Evolutionary conservation across 2,329 filamentous ascomycete species (phyloP), one percentile per base, ranked within the genome.

Genomic region (Trichoderma pleuroti): DNA sequence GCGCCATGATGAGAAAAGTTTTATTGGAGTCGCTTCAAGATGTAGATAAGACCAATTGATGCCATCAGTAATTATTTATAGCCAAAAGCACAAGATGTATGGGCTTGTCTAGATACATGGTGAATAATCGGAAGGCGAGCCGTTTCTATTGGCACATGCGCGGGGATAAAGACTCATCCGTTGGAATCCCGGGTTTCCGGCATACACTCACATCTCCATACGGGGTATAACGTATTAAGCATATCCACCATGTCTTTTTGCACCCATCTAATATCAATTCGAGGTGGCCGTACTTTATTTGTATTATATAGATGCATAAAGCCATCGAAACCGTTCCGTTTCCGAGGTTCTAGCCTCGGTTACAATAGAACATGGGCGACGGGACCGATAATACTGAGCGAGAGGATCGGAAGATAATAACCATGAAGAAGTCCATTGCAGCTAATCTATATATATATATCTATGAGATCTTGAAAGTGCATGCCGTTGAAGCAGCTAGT

Each of bases 141-240:
- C 7, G 21, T 26, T 3, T 61, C 11, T 6, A 16, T 21, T 14
- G 21, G 49, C 10, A 24, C 8, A n/a, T 10, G 32, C 30, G 14
- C 28, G 18, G 18, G 65, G 62, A 28, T 68, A 68, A 68, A 60
- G 36, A 68, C 60, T 68, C 54, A 68, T 68, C 65, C 65, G 24
- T 1, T 34, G 18, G 10, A n/a, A 21, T 11, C 12, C 14, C n/a
- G 14, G 4, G 14, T 32, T 16, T 57, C 30, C 32, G 30, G 18
- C 32, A 32, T 18, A 18, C 18, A 18, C 24, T 16, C 11, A 1
- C 16, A 28, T 32, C 11, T 59, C 18, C 11, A 24, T 52, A n/a
- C n/a, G n/a, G n/a, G n/a, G n/a, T n/a, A n/a, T n/a, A n/a, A n/a
- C n/a, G n/a, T n/a, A n/a, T n/a, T n/a, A n/a, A n/a, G n/a, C n/a